Base-by-base conservation (phyloP, 2,329 filamentous ascomycete species). In the Drechmeria coniospora region DNA sequence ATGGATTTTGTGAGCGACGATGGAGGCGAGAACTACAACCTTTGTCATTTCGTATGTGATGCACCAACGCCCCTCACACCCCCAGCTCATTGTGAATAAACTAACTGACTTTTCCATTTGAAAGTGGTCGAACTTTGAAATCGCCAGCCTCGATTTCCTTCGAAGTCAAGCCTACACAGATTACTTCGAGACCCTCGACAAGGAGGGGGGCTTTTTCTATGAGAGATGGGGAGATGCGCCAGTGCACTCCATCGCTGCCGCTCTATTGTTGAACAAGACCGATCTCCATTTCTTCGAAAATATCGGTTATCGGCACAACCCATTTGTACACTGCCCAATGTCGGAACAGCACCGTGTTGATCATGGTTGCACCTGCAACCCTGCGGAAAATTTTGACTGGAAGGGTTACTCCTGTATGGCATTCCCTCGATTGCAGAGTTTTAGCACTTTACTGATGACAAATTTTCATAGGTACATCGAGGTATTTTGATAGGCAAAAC, bases 221-320 rank as follows among this genome's bases (percentile, higher is more conserved):
- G 90, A 98, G 58, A 78, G 87, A 44, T 98, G 87, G 87, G 87
- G 87, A 34, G 87, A 98, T 56, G 90, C 90, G 5, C 90, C 90
- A 0, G 83, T 98, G 5, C 90, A 98, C 60, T 94, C 87, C n/a
- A 94, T 98, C 41, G 90, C 82, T 10, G 90, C 90, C 4, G 69
- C 69, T 34, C 61, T 98, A 22, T 68, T 95, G 54, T 65, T 98
- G 38, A 77, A 80, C 54, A 94, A 92, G 62, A 79, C 90, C 27
- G 76, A 98, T 52, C 74, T 98, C 36, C 90, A 98, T 54, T 98
- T 98, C 63, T 98, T 95, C 65, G 82, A 98, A 55, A 87, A 98
- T 47, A 98, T 98, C 45, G 87, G 82, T 33, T 98, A 98, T 58
- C 94, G 84, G 57, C 90, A 98, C 51, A 80, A 94, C 15, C 90